Evolutionary conservation across 108 stramenopile genomes (phyloP).

Genomic region (Cylindrotheca fusiformis): DNA sequence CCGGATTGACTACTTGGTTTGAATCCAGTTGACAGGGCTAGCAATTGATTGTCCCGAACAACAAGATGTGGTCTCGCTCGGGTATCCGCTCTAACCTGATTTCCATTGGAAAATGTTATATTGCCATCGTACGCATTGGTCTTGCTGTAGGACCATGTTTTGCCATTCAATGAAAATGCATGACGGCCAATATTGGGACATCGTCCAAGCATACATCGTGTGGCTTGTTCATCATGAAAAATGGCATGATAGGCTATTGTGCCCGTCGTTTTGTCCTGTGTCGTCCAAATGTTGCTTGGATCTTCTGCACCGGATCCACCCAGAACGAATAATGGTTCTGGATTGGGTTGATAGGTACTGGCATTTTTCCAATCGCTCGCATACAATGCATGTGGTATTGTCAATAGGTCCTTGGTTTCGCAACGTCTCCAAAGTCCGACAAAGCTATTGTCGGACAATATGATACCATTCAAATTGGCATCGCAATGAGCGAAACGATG

Average conservation of each 20-base stretch:
- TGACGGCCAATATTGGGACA: conserved; percentile 24
- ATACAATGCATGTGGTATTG: conserved; percentile 18
- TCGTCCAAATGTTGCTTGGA: conserved; percentile 36
- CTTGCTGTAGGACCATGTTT: conserved; percentile 19
- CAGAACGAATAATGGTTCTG: conserved; percentile 21
- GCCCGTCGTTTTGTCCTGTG: conserved; percentile 1
- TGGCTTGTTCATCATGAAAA: conserved; percentile 34
- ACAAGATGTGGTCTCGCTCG: conserved; percentile 21
- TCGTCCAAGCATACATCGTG: conserved; percentile 26
- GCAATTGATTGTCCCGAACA: conserved; percentile 7
- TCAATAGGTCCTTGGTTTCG: conserved; percentile 21
- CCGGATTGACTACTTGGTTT: conserved; percentile 18
- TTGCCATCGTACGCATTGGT: conserved; percentile 23
- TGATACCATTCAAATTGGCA: conserved; percentile 28
- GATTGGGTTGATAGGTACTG: conserved; percentile 13
- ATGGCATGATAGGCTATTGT: conserved; percentile 20
- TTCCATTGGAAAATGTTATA: conserved; percentile 5
- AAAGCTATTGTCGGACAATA: conserved; percentile 5
- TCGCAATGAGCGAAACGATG: conserved; percentile 24
- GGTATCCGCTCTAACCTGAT: conserved; percentile 6
- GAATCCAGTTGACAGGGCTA: conserved; percentile 24
- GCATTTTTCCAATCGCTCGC: conserved; percentile 25
- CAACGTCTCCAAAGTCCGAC: conserved; percentile 20
- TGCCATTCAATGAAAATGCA: conserved; percentile 21
- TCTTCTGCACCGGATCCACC: conserved; percentile 30